Base-by-base conservation (phyloP, 2,329 filamentous ascomycete species). In the Verticillium isaacii region DNA sequence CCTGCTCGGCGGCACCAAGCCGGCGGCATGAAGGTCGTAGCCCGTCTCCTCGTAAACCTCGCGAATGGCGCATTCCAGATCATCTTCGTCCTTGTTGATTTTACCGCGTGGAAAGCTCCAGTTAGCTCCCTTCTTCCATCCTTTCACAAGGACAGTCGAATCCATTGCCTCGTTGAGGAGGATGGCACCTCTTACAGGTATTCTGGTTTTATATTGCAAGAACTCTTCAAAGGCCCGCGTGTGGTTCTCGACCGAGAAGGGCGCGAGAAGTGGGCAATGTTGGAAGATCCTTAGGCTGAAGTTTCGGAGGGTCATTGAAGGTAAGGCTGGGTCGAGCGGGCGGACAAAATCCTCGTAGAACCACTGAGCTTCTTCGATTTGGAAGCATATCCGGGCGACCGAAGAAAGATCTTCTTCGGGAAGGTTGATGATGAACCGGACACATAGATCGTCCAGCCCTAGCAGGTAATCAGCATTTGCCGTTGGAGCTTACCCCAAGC, bases 281-380 rank as follows among this genome's bases (percentile, higher is more conserved):
- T 93, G 89, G 74, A 98, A 97, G 69, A 99, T 96, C 68, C 89
- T 87, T 63, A 96, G 82, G 69, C 91, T 94, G 77, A 99, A 99
- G 59, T 84, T 88, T 67, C 91, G 89, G 37, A 99, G 84, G 56
- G 88, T 87, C 82, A 98, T 89, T 61, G 90, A 93, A 5, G 95
- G 95, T 12, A 99, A 83, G 45, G 84, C 84, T 59, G 93, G 89
- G 75, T 97, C 91, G 66, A 95, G 82, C 45, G 94, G 93, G 57
- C 95, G 91, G 74, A 99, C 92, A 74, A 99, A 99, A 77, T 99
- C 95, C 82, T 99, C 95, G 85, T 99, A 99, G 78, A 96, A 99
- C 95, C 95, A 99, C 87, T 99, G 96, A 70, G 95, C 95, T 78
- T 99, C 96, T 77, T 99, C 95, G 69, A 99, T 91, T 78, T 98